phyloP scores from a whole-genome alignment of 306 rosid genomes.

The Rosa rugosa region DNA sequence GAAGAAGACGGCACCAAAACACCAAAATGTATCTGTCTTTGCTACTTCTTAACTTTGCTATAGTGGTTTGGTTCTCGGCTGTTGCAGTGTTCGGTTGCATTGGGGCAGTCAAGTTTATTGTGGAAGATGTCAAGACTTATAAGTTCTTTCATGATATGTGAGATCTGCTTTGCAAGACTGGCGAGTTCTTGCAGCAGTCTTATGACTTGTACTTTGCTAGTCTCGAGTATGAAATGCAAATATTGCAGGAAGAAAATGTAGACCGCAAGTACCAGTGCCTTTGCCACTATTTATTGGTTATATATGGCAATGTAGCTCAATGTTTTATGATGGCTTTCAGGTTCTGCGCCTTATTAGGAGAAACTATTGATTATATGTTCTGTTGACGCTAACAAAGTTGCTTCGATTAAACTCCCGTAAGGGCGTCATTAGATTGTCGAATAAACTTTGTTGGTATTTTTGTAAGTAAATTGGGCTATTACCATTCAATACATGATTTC shows the following conservation, averaged over 20 bases:
- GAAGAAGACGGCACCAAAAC: conserved; percentile 38
- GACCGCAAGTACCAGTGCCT: background rate
- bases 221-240: background rate
- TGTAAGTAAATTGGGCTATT: too few relatives aligned
- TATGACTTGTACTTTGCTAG: background rate
- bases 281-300: too few relatives aligned
- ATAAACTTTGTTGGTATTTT: too few relatives aligned
- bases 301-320: too few relatives aligned
- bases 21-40: conserved; percentile 34
- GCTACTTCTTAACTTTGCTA: conserved; percentile 50
- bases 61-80: conserved; percentile 60
- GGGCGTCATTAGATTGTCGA: too few relatives aligned
- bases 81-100: conserved; percentile 74
- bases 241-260: background rate
- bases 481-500: too few relatives aligned
- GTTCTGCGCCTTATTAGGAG: too few relatives aligned
- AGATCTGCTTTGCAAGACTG: background rate
- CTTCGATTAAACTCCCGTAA: too few relatives aligned
- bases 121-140: conserved; percentile 56
- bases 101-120: conserved; percentile 63
- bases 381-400: too few relatives aligned
- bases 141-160: conserved; percentile 70
- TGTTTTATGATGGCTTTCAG: too few relatives aligned
- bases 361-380: too few relatives aligned
- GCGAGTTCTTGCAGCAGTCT: background rate